Conservation (phyloP, 495 filamentous ascomycete genomes). For the Xylaria intraflava region DNA sequence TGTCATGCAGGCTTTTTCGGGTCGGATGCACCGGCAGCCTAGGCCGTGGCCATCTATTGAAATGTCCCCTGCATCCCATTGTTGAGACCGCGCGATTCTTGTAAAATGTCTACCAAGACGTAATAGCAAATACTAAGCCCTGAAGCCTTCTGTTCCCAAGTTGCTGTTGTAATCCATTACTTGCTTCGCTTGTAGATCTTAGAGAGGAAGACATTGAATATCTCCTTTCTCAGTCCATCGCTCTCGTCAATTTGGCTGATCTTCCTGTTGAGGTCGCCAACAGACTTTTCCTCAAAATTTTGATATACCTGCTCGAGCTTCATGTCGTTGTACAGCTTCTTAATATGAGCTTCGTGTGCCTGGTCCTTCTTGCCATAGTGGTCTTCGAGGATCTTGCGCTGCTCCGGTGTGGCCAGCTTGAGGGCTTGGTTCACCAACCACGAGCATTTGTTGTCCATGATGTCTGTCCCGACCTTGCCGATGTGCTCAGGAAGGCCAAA, state of each 20-base stretch:
- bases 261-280: constrained; percentile 63
- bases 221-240: constrained; percentile 76
- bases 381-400: constrained; percentile 71
- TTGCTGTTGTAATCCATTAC: constrained; percentile 35
- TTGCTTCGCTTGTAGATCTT: constrained; percentile 99
- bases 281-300: constrained; percentile 80
- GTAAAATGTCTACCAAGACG: not conserved
- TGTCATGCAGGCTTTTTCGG: not conserved
- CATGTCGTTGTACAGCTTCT: constrained; percentile 79
- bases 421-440: constrained; percentile 96
- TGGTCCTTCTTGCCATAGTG: constrained; percentile 89
- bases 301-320: constrained; percentile 73
- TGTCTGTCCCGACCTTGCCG: constrained; percentile 98
- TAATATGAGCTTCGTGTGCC: constrained; percentile 72
- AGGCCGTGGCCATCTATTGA: not conserved
- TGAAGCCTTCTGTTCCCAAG: not conserved
- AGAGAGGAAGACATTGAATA: constrained; percentile 82
- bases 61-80: not conserved
- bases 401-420: constrained; percentile 64
- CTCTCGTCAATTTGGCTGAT: constrained; percentile 77
- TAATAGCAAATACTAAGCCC: too few species aligned
- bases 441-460: constrained; percentile 98
- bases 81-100: not conserved
- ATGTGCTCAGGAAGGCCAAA: constrained; percentile 86
- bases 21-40: not conserved